Percentiles rank a stretch among this genome's conserved stretches.
Conservation (phyloP, 495 filamentous ascomycete genomes). For the Acidiella bohemica region DNA sequence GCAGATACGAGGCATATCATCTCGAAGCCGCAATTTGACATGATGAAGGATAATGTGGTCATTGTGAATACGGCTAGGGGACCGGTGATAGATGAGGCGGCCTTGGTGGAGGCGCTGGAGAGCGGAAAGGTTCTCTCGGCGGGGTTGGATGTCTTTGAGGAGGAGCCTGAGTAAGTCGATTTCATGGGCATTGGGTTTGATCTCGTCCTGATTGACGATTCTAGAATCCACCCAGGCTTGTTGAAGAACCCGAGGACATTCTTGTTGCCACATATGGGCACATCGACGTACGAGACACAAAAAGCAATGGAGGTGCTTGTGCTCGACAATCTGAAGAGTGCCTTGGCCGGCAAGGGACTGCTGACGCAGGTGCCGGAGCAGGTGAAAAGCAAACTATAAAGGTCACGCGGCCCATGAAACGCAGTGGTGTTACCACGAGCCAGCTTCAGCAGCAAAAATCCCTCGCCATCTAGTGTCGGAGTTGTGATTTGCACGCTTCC, state of each 20-base stretch:
- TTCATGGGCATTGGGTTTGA: no score
- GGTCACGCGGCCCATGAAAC: no score
- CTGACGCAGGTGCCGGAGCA: slow-evolving; percentile 28
- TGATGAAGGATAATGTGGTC: slow-evolving; percentile 28
- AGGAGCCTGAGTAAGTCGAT: slow-evolving; percentile 30
- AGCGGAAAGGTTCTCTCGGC: slow-evolving; percentile 27
- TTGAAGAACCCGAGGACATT: slow-evolving; percentile 25
- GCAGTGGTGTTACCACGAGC: no score
- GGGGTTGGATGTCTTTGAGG: slow-evolving; percentile 30
- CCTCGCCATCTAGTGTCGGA: no score
- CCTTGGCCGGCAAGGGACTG: slow-evolving; percentile 20
- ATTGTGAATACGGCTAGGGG: slow-evolving; percentile 30
- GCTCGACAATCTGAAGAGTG: slow-evolving; percentile 25
- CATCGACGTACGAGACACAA: slow-evolving; percentile 29
- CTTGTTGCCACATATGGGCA: slow-evolving; percentile 28
- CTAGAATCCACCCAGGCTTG: slow-evolving; percentile 21
- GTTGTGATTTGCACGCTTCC: no score
- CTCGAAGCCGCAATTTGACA: slow-evolving; percentile 23
- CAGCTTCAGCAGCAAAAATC: no score
- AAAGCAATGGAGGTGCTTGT: slow-evolving; percentile 29
- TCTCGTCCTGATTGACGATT: no score
- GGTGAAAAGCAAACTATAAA: no score
- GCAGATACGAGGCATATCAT: slow-evolving; percentile 27
- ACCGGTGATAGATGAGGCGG: slow-evolving; percentile 29
- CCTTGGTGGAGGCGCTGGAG: slow-evolving; percentile 28